These are phyloP conservation scores for Hypoxylon subgilvum DNA, from an alignment of 495 filamentous ascomycete species.

Conservation along the genomic window DNA sequence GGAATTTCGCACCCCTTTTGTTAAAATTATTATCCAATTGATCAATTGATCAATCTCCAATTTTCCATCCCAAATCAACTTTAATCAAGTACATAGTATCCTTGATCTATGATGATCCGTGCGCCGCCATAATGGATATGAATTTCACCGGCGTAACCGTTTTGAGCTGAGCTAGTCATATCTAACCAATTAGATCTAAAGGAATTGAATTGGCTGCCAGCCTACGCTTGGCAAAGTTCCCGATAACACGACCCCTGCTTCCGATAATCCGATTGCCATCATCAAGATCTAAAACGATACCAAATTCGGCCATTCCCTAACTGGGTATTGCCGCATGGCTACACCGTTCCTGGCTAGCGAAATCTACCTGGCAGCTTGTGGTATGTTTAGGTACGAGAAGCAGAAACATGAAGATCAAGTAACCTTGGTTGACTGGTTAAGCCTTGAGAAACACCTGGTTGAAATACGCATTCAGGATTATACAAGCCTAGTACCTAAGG, in stretches of 20 bases:
- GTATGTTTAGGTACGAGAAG: no score
- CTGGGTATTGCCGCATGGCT: conserved; percentile 6
- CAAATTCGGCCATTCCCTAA: conserved; percentile 7
- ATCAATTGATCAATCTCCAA: conserved; percentile 7
- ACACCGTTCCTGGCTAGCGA: neutral
- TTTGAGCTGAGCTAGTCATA: conserved; percentile 31
- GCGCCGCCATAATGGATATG: conserved; percentile 28
- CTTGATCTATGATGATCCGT: neutral
- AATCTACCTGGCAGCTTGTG: no score
- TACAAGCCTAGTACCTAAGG: no score
- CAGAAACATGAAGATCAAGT: no score
- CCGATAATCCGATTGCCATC: conserved; percentile 26
- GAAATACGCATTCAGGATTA: no score
- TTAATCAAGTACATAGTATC: conserved; percentile 11
- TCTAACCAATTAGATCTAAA: conserved; percentile 24
- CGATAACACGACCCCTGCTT: conserved; percentile 18
- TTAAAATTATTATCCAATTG: conserved; percentile 18
- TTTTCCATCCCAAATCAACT: no score
- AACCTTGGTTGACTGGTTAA: no score
- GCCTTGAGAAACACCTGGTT: no score
- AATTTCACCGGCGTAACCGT: conserved; percentile 16
- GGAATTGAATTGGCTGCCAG: conserved; percentile 16
- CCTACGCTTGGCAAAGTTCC: conserved; percentile 7
- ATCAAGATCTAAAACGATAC: neutral
- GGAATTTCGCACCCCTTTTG: conserved; percentile 27